Percentiles rank a stretch among this genome's conserved stretches.
phyloP scores from a whole-genome alignment of 177 flowering plant genomes.

The Tripterygium wilfordii region DNA sequence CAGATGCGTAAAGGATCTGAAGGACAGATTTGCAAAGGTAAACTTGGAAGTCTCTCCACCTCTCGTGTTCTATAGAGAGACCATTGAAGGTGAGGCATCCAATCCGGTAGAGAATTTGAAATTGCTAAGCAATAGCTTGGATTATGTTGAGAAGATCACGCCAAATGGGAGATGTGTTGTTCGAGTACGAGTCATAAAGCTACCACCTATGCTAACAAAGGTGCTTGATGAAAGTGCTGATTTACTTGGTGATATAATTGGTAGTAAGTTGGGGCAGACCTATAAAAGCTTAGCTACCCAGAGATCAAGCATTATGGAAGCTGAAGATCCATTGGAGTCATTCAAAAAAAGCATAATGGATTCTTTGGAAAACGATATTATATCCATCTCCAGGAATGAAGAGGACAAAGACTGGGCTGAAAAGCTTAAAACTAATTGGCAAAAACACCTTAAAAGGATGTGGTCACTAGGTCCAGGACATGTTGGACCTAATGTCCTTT shows the following conservation, averaged over 20 bases:
- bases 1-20: conserved; percentile 80
- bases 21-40: conserved; percentile 83
- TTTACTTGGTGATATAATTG: conserved; percentile 53
- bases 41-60: conserved; percentile 81
- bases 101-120: conserved; percentile 49
- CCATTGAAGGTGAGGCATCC: conserved; percentile 63
- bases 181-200: conserved; percentile 67
- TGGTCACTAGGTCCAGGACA: conserved; percentile 91
- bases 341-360: conserved; percentile 58
- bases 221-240: conserved; percentile 77
- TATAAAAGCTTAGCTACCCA: conserved; percentile 27
- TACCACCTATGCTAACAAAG: conserved; percentile 63
- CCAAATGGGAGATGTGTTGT: conserved; percentile 79
- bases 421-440: conserved; percentile 53
- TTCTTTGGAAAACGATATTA: conserved; percentile 53
- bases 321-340: conserved; percentile 44
- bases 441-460: conserved; percentile 51
- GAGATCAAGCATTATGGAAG: conserved; percentile 24
- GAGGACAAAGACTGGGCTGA: conserved; percentile 52
- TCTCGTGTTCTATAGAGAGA: conserved; percentile 83
- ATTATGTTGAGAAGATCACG: conserved; percentile 60
- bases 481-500: conserved; percentile 76
- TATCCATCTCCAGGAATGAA: conserved; percentile 17
- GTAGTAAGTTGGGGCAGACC: conserved; percentile 44
- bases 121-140: conserved; percentile 29